Evolutionary conservation across 1,139 yeast species (phyloP).

Genomic region (Spathaspora sp.): DNA sequence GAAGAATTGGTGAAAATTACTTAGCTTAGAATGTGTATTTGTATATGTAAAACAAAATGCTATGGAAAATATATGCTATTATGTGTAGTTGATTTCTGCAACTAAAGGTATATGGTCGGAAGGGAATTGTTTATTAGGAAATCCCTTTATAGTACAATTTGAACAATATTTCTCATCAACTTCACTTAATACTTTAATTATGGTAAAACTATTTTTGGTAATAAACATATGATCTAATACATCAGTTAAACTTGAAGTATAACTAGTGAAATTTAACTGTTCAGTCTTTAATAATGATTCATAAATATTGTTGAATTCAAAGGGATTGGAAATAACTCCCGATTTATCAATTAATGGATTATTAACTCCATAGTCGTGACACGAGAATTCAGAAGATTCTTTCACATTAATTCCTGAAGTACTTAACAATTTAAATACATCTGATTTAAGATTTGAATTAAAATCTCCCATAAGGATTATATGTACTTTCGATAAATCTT

Average conservation of each 20-base stretch:
- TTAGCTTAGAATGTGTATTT: conserved; percentile 15
- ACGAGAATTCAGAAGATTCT: conserved; percentile 22
- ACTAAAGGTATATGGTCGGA: conserved; percentile 44
- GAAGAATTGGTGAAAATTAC: conserved; percentile 48
- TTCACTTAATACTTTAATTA: conserved; percentile 20
- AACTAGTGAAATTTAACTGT: conserved; percentile 47
- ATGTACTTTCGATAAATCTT: conserved; percentile 11
- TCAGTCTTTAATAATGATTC: conserved; percentile 16
- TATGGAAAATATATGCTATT: not conserved
- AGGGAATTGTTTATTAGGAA: conserved; percentile 43
- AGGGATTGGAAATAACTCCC: conserved; percentile 21
- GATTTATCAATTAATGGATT: conserved; percentile 19
- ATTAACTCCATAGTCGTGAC: conserved; percentile 33
- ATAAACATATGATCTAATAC: conserved; percentile 63
- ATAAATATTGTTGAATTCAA: conserved; percentile 21
- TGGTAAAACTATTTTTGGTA: conserved; percentile 28
- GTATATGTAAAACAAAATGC: not conserved
- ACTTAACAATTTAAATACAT: conserved; percentile 45
- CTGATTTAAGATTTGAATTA: conserved; percentile 50
- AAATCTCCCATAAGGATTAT: conserved; percentile 51
- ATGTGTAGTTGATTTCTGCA: conserved; percentile 11
- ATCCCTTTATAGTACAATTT: conserved; percentile 23
- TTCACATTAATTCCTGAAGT: conserved; percentile 32
- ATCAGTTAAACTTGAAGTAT: conserved; percentile 47
- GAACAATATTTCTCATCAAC: conserved; percentile 21